phyloP scores from a whole-genome alignment of 2,329 filamentous ascomycete genomes.

The Triangularia setosa region DNA sequence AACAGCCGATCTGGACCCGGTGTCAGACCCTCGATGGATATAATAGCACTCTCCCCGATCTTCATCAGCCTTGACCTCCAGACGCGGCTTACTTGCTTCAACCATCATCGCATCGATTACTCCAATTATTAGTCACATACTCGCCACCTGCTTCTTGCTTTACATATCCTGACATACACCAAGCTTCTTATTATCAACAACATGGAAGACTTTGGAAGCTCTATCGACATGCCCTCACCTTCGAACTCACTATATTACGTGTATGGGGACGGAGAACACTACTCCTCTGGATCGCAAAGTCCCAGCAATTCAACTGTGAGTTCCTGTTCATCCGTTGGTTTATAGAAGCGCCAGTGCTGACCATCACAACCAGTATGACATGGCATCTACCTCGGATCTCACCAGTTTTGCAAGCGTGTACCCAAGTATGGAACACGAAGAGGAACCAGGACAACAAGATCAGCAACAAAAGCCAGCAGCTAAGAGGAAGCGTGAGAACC shows the following conservation, averaged over 20 bases:
- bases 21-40: slow-evolving; percentile 12
- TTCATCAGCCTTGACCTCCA: neutral
- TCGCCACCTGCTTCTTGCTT: neutral
- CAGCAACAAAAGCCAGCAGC: slow-evolving; percentile 35
- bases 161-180: slow-evolving; percentile 3
- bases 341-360: slow-evolving; percentile 3
- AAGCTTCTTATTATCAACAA: slow-evolving; percentile 9
- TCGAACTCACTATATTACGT: slow-evolving; percentile 32
- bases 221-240: slow-evolving; percentile 33
- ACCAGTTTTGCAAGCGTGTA: slow-evolving; percentile 29
- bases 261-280: slow-evolving; percentile 36
- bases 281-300: slow-evolving; percentile 37
- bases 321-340: neutral
- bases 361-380: slow-evolving; percentile 30
- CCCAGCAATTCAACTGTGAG: slow-evolving; percentile 37
- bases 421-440: slow-evolving; percentile 31
- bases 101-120: neutral
- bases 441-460: slow-evolving; percentile 26
- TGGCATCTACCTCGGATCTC: slow-evolving; percentile 29
- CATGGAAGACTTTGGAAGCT: slow-evolving; percentile 33
- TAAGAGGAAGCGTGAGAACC: slow-evolving; percentile 49
- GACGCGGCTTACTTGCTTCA: slow-evolving; percentile 8
- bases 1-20: neutral
- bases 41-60: slow-evolving; percentile 10
- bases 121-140: neutral